phyloP scores from a whole-genome alignment of 1,139 yeast genomes.

The Cylindricascospora bacillispora region DNA sequence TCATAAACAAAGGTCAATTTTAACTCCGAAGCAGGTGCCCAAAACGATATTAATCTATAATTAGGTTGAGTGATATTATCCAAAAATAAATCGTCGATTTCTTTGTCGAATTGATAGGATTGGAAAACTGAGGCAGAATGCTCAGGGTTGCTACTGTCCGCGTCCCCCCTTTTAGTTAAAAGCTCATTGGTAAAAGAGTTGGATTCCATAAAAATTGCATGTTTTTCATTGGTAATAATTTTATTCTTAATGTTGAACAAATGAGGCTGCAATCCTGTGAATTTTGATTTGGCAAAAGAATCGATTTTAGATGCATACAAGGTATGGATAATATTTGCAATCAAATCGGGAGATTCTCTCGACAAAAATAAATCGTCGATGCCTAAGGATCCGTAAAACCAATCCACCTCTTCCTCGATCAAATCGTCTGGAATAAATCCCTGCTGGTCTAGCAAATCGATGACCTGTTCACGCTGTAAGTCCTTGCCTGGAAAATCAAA shows the following conservation, averaged over 20 bases:
- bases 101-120: constrained; percentile 41
- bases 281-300: constrained; percentile 53
- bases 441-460: constrained; percentile 67
- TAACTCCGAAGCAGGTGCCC: constrained; percentile 51
- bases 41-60: constrained; percentile 75
- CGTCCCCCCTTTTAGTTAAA: constrained; percentile 1
- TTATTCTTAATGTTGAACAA: constrained; percentile 18
- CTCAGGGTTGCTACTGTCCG: constrained; percentile 1
- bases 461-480: constrained; percentile 67
- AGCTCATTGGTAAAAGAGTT: constrained; percentile 4
- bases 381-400: constrained; percentile 84
- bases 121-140: constrained; percentile 4
- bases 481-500: constrained; percentile 72
- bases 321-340: constrained; percentile 68
- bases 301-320: constrained; percentile 88
- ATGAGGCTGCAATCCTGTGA: constrained; percentile 20
- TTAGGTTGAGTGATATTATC: constrained; percentile 31
- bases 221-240: constrained; percentile 43
- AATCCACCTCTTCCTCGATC: constrained; percentile 74
- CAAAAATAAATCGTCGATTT: constrained; percentile 72
- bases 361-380: constrained; percentile 90
- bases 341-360: constrained; percentile 68
- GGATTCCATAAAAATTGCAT: constrained; percentile 86
- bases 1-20: constrained; percentile 81
- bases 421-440: constrained; percentile 84